Evolutionary conservation across 495 filamentous ascomycete genomes (phyloP).

Genomic region (Aspergillus saccharolyticus): DNA sequence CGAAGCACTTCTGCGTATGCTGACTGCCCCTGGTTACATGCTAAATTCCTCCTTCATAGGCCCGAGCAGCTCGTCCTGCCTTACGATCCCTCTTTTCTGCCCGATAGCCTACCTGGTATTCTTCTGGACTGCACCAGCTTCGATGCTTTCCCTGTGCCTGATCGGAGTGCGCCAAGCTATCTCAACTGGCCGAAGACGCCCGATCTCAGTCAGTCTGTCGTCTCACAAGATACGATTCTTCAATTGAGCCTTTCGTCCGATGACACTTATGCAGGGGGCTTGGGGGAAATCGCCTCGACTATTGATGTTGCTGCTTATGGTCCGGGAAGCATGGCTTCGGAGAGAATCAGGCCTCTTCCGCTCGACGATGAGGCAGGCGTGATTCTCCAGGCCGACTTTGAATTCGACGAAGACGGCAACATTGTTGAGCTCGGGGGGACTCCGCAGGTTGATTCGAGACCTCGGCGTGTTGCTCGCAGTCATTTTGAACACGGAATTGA

Average conservation of each 20-base stretch:
- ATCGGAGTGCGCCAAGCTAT: constrained; percentile 17
- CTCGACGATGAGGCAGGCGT: constrained; percentile 46
- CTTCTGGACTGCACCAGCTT: constrained; percentile 49
- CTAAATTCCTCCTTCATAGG: constrained; percentile 37
- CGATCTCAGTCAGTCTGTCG: constrained; percentile 23
- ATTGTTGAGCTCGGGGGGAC: constrained; percentile 38
- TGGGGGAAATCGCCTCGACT: constrained; percentile 19
- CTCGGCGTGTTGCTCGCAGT: constrained; percentile 9
- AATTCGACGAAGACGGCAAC: constrained; percentile 61
- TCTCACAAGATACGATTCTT: constrained; percentile 24
- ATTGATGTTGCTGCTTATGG: constrained; percentile 20
- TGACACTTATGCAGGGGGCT: constrained; percentile 18
- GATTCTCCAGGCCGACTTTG: constrained; percentile 59
- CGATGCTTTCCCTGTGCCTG: constrained; percentile 7
- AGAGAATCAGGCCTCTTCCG: constrained; percentile 12
- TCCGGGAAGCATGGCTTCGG: constrained; percentile 20
- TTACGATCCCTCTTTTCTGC: constrained; percentile 85
- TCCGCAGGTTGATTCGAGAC: constrained; percentile 3
- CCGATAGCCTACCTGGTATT: constrained; percentile 55
- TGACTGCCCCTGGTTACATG: neutral
- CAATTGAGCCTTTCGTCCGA: constrained; percentile 32
- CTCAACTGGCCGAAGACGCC: constrained; percentile 27
- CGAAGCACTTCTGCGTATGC: neutral
- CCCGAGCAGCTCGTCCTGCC: constrained; percentile 71
- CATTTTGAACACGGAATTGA: constrained; percentile 25